Conservation (phyloP, 331 rosid genomes). For the Arachis monticola region DNA sequence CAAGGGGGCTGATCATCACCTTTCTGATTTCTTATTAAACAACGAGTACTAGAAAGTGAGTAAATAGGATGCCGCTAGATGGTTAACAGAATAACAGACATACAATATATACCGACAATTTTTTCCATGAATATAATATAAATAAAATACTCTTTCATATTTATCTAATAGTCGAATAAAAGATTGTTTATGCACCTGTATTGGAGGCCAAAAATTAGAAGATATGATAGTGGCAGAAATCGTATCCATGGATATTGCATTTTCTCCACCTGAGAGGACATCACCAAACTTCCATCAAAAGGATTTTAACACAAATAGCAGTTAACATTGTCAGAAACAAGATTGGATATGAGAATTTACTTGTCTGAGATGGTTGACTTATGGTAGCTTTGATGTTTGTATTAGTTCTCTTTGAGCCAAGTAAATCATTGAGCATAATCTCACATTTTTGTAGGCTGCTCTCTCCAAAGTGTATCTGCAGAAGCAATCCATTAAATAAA, state of each 20-base stretch:
- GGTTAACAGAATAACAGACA: not conserved
- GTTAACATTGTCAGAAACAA: conserved; percentile 26
- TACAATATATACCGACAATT: not conserved
- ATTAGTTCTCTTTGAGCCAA: conserved; percentile 84
- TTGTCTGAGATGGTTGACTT: conserved; percentile 56
- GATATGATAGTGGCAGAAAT: conserved; percentile 81
- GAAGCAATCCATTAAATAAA: conserved; percentile 36
- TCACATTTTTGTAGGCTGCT: conserved; percentile 98
- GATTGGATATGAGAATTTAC: conserved; percentile 44
- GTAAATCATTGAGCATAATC: conserved; percentile 94
- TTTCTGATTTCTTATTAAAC: conserved; percentile 23
- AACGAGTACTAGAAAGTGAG: conserved; percentile 7
- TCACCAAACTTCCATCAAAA: conserved; percentile 28
- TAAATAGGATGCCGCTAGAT: not conserved
- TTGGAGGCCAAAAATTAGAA: conserved; percentile 98
- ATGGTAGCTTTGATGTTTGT: conserved; percentile 88
- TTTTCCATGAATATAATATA: not conserved
- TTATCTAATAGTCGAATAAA: not conserved
- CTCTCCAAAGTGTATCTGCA: conserved; percentile 96
- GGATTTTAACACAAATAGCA: conserved; percentile 29
- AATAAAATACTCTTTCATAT: conserved; percentile 8
- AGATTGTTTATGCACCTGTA: conserved; percentile 61
- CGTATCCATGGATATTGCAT: conserved; percentile 67
- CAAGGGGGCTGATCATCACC: conserved; percentile 6
- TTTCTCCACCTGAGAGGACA: conserved; percentile 51